These are phyloP conservation scores for Balansia obtecta DNA, from an alignment of 2,329 filamentous ascomycete genomes.

Conservation along the genomic window DNA sequence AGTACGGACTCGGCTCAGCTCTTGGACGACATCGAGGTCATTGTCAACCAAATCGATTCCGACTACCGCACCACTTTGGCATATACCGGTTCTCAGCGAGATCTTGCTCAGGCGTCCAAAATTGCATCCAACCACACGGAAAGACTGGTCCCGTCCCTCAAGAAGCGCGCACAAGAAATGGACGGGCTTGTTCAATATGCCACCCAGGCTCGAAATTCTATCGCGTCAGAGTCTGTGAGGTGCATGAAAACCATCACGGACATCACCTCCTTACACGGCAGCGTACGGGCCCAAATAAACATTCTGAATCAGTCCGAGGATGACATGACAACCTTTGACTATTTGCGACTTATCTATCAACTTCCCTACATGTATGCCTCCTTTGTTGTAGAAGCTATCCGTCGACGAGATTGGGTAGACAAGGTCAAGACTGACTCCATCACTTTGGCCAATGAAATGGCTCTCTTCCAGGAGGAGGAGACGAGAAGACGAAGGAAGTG, in stretches of 20 bases:
- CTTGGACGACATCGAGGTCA: constrained; percentile 71
- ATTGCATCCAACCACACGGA: constrained; percentile 52
- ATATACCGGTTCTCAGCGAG: constrained; percentile 50
- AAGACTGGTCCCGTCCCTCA: constrained; percentile 45
- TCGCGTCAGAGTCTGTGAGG: constrained; percentile 51
- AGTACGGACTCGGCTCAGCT: constrained; percentile 54
- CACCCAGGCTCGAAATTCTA: constrained; percentile 53
- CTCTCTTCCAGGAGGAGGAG: constrained; percentile 85
- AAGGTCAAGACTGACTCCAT: constrained; percentile 83
- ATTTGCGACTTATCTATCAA: constrained; percentile 66
- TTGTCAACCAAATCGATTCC: constrained; percentile 74
- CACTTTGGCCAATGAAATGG: constrained; percentile 84
- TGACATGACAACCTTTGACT: constrained; percentile 67
- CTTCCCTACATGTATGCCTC: constrained; percentile 85
- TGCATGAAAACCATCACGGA: constrained; percentile 76
- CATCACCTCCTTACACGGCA: constrained; percentile 64
- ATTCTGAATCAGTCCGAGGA: constrained; percentile 61
- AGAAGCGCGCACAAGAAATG: constrained; percentile 46
- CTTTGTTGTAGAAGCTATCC: constrained; percentile 73
- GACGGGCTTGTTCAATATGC: constrained; percentile 45
- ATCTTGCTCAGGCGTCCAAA: constrained; percentile 49
- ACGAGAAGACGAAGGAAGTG: constrained; percentile 78
- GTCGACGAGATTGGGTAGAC: constrained; percentile 80
- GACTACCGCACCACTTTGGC: constrained; percentile 70
- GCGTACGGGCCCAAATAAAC: constrained; percentile 59